These are phyloP conservation scores for Colletotrichum truncatum DNA, from an alignment of 2,329 filamentous ascomycete genomes.

Conservation along the genomic window DNA sequence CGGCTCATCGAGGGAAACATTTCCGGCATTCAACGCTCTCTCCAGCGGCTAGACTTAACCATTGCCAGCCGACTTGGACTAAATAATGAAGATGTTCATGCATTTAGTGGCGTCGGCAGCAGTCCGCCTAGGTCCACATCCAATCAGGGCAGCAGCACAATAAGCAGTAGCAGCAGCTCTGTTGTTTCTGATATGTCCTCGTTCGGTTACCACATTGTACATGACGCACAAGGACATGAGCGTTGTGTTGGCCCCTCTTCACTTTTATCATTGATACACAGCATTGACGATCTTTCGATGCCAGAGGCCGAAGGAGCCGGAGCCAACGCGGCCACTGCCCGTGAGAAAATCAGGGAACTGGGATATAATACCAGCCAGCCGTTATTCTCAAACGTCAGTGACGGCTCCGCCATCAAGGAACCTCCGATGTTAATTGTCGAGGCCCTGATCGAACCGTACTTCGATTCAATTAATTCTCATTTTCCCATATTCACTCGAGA, in stretches of 20 bases:
- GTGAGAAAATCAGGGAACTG: constrained; percentile 2
- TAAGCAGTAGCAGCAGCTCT: background rate
- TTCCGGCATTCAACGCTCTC: background rate
- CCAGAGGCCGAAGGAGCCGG: background rate
- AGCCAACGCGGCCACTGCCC: constrained; percentile 1
- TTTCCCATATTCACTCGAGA: background rate
- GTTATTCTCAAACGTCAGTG: background rate
- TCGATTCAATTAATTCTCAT: background rate
- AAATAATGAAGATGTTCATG: background rate
- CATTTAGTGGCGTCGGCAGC: background rate
- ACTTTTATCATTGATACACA: background rate
- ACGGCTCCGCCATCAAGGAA: background rate
- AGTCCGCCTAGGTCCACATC: background rate
- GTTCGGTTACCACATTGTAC: background rate
- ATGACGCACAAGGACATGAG: background rate
- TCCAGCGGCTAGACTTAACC: background rate
- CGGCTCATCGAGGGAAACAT: background rate
- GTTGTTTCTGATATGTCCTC: background rate
- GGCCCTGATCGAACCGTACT: background rate
- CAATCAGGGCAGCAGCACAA: background rate
- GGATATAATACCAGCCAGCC: constrained; percentile 2
- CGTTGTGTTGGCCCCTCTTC: background rate
- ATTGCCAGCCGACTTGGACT: background rate
- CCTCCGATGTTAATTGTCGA: constrained; percentile 2
- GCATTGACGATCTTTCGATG: background rate